Percentiles rank a stretch among this genome's conserved stretches.
Evolutionary conservation across 2,329 filamentous ascomycete genomes (phyloP).

Genomic region (Thielaviopsis musarum): DNA sequence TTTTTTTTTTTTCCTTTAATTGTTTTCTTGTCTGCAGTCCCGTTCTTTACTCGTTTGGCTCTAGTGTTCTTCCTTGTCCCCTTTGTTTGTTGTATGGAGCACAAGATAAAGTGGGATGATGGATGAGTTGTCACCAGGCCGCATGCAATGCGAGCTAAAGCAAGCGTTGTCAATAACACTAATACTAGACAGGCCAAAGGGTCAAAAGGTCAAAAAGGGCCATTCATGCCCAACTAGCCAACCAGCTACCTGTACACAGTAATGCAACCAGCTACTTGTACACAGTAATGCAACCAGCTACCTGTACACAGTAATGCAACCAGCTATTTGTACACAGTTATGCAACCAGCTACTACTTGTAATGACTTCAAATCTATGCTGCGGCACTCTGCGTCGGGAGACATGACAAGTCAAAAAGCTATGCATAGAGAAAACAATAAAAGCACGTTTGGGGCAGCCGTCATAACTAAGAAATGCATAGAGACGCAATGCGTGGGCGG

Average conservation of each 20-base stretch:
- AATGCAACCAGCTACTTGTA: not conserved
- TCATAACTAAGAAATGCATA: too few relatives aligned
- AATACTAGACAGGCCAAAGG: not conserved
- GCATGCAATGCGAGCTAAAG: not conserved
- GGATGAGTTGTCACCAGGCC: not conserved
- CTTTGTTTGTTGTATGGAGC: not conserved
- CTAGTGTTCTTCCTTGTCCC: not conserved
- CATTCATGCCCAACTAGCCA: not conserved
- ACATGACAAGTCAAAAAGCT: not conserved
- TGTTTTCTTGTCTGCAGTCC: not conserved
- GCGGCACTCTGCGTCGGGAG: not conserved
- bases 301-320: not conserved
- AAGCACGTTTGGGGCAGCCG: not conserved
- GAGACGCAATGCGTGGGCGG: too few relatives aligned
- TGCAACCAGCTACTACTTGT: too few relatives aligned
- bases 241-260: not conserved
- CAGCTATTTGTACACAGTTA: not conserved
- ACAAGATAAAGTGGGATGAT: not conserved
- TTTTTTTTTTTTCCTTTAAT: not conserved
- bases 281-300: not conserved
- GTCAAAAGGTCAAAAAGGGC: too few relatives aligned
- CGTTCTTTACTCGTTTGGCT: not conserved
- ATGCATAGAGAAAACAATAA: not conserved
- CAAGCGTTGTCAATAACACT: not conserved
- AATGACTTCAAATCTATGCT: not conserved